A percentile compares a stretch with the other conserved stretches of the same genome.
Conservation (phyloP, 345 rosid species). For the Populus davidiana region DNA sequence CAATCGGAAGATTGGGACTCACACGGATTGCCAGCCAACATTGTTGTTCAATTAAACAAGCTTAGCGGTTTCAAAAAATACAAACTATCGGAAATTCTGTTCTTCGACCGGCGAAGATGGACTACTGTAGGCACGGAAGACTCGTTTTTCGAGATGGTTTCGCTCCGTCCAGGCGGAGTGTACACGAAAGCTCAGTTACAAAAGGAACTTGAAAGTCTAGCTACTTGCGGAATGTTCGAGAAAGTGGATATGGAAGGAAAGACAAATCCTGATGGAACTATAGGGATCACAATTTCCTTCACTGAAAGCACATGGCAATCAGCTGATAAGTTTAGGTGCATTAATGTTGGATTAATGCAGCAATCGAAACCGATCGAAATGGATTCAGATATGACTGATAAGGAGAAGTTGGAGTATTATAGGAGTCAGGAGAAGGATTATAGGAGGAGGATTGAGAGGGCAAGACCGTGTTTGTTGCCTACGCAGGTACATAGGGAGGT, state of each 20-base stretch:
- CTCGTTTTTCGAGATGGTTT: slow-evolving; percentile 96
- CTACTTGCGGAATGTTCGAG: slow-evolving; percentile 98
- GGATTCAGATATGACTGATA: slow-evolving; percentile 95
- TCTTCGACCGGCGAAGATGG: slow-evolving; percentile 62
- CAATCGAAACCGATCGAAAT: slow-evolving; percentile 83
- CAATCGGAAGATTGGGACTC: slow-evolving; percentile 78
- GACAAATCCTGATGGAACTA: slow-evolving; percentile 77
- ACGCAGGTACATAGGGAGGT: slow-evolving; percentile 55
- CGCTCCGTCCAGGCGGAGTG: slow-evolving; percentile 71
- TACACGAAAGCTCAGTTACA: slow-evolving; percentile 78
- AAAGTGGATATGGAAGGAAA: slow-evolving; percentile 86
- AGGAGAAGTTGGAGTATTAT: slow-evolving; percentile 86
- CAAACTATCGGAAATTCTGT: slow-evolving; percentile 74
- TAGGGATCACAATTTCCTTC: slow-evolving; percentile 62
- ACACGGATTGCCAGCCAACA: slow-evolving; percentile 88
- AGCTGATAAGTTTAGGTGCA: slow-evolving; percentile 80
- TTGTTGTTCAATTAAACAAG: slow-evolving; percentile 69
- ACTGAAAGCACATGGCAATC: slow-evolving; percentile 92
- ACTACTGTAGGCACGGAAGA: slow-evolving; percentile 75
- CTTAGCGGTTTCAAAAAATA: slow-evolving; percentile 85
- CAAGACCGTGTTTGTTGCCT: slow-evolving; percentile 80
- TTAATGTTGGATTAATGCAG: slow-evolving; percentile 80
- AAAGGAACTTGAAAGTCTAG: slow-evolving; percentile 85
- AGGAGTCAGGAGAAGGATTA: slow-evolving; percentile 85
- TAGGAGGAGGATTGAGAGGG: slow-evolving; percentile 70